Base-by-base conservation (phyloP, 2,329 filamentous ascomycete species). In the Apiospora marii region DNA sequence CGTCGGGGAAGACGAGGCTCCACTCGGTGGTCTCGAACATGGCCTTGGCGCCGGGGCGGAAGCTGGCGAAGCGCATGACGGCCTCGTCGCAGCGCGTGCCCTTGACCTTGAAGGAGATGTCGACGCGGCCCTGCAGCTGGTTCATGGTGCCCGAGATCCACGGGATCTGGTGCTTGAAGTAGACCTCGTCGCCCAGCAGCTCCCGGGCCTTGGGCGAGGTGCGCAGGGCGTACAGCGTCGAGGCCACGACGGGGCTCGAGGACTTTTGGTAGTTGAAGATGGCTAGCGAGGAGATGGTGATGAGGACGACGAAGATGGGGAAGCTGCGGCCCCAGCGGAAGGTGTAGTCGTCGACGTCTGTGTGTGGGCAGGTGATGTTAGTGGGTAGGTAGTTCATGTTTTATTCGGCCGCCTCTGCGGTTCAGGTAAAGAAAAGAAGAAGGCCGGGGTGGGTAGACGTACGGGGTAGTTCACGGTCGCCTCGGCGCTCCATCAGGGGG, bases 231-330 rank as follows among this genome's bases (percentile, higher is more conserved):
- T 98, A 99, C 41, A 99, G 89, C 5, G 95, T 96, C 71, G 93
- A 94, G 71, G 91, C 91, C n/a, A 98, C 93, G 43, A 96, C 90
- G 71, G 93, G 93, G 37, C 92, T 94, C n/a, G 93, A 94, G 72
- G 92, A 91, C 83, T 98, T 98, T 83, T 99, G 96, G 89, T 99
- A 98, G 89, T 99, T 99, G 92, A 99, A 98, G 83, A 99, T 98
- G 77, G 93, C 94, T 73, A 97, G 85, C 76, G 92, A 92, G 76
- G 92, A 92, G 71, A 88, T 87, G 68, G 90, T 89, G 77, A 98
- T 90, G 75, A 94, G 86, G 75, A 89, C 83, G 70, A 92, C 81
- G 88, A 98, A 98, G 81, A 97, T 85, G 71, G 96, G 96, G 46
- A 98, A 83, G 0, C 94, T 94, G 77, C 89, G 89, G 71, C 87